Evolutionary conservation across 1,139 yeast species (phyloP).

Genomic region (Maudiozyma humilis): DNA sequence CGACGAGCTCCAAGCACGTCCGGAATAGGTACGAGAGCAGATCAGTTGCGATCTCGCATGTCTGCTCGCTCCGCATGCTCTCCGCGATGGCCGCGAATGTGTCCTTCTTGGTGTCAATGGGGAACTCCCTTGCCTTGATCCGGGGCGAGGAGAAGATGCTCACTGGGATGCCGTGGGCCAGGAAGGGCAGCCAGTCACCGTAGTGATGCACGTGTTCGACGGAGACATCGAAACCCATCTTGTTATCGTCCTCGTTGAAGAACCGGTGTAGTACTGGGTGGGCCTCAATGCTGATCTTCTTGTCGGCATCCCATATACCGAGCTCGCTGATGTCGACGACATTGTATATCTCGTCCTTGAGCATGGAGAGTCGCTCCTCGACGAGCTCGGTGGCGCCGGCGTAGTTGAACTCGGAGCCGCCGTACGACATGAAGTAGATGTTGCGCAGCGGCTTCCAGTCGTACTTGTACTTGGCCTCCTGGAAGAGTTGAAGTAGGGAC

Average conservation of each 20-base stretch:
- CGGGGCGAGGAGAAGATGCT: constrained; percentile 35
- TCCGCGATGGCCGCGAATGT: constrained; percentile 48
- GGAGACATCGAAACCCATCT: constrained; percentile 19
- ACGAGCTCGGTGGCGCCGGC: constrained; percentile 84
- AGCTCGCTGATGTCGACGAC: constrained; percentile 55
- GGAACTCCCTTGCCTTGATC: constrained; percentile 36
- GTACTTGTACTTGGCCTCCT: constrained; percentile 55
- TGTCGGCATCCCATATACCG: constrained; percentile 50
- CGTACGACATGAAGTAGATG: constrained; percentile 78
- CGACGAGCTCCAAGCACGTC: constrained; percentile 50
- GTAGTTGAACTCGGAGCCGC: constrained; percentile 71
- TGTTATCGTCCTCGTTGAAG: constrained; percentile 18
- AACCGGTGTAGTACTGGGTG: constrained; percentile 57
- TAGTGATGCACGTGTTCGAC: constrained; percentile 37
- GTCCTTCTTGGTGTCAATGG: constrained; percentile 61
- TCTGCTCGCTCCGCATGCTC: constrained; percentile 24
- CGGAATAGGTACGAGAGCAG: constrained; percentile 52
- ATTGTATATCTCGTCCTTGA: constrained; percentile 57
- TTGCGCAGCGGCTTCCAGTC: constrained; percentile 84
- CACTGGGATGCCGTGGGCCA: constrained; percentile 58
- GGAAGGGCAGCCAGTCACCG: constrained; percentile 58
- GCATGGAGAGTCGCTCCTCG: constrained; percentile 45
- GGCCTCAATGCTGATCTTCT: constrained; percentile 51
- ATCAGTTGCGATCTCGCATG: constrained; percentile 48
- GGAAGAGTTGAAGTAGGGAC: constrained; percentile 63